Conservation (phyloP, 2,329 filamentous ascomycete genomes). For the Xylaria sp. region DNA sequence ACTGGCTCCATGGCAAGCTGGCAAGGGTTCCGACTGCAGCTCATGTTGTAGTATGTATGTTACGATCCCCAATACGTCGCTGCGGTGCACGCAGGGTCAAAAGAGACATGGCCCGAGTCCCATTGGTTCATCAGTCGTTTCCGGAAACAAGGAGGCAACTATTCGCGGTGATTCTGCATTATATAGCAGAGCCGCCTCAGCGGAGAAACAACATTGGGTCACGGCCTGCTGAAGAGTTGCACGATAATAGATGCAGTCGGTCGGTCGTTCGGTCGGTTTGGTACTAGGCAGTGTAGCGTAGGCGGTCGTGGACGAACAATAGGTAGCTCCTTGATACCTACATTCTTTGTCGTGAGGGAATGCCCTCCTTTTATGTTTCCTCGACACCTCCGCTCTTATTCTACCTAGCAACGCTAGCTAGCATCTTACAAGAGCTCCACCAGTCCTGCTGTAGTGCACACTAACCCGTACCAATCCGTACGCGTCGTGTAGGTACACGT, state of each 20-base stretch:
- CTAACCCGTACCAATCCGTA: background rate
- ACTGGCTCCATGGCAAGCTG: background rate
- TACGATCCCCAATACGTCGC: background rate
- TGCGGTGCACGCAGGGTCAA: background rate
- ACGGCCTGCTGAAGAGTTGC: background rate
- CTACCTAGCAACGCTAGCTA: background rate
- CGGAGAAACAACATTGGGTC: background rate
- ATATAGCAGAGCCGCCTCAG: background rate
- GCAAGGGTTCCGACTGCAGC: background rate
- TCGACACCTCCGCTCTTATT: background rate
- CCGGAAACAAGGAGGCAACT: background rate
- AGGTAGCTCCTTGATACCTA: background rate
- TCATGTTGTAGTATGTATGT: background rate
- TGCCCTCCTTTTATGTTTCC: constrained; percentile 20
- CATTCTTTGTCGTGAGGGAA: constrained; percentile 11
- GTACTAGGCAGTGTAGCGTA: background rate
- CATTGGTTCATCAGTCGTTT: background rate
- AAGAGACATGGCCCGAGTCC: background rate
- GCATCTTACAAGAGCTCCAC: constrained; percentile 12
- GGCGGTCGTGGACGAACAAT: background rate
- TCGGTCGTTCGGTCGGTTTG: too few relatives aligned
- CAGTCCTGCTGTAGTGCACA: too few relatives aligned
- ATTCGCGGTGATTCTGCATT: background rate
- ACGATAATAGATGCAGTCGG: background rate
- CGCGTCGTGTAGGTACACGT: background rate